Evolutionary conservation across 345 rosid genomes (phyloP).

Genomic region (Citrus trifoliata): DNA sequence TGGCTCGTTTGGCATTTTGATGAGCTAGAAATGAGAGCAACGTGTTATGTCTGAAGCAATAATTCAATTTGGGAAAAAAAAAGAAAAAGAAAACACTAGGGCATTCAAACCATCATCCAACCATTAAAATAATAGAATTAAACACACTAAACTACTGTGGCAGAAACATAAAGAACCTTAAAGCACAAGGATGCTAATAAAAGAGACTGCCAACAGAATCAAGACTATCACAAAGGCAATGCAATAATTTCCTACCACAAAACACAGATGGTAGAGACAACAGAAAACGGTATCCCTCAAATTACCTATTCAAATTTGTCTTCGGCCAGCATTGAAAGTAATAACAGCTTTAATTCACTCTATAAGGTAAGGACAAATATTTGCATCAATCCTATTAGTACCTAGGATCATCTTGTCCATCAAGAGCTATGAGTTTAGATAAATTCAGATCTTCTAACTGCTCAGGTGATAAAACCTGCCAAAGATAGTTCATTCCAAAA

Average conservation of each 20-base stretch:
- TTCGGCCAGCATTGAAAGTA: not conserved
- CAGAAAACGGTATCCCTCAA: not conserved
- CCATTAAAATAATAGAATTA: not conserved
- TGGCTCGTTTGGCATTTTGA: constrained; percentile 57
- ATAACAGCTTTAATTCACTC: not conserved
- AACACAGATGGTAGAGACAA: not conserved
- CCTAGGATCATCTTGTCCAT: not conserved
- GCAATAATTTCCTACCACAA: not conserved
- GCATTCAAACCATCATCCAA: not conserved
- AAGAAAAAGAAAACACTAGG: not conserved
- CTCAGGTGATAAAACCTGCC: not conserved
- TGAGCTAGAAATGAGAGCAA: constrained; percentile 46
- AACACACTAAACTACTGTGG: not conserved
- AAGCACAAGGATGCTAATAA: not conserved
- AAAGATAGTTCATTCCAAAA: not conserved
- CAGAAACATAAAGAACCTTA: not conserved
- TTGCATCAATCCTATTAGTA: not conserved
- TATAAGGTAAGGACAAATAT: not conserved
- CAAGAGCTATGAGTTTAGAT: not conserved
- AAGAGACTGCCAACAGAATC: not conserved
- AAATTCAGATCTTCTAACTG: not conserved
- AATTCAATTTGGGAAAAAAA: not conserved
- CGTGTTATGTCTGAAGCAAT: not conserved
- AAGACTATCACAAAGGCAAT: not conserved
- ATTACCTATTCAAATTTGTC: not conserved